Evolutionary conservation across 148 eudicot species (phyloP), one percentile per base, ranked within the genome.

Genomic region (Oxyria digyna): DNA sequence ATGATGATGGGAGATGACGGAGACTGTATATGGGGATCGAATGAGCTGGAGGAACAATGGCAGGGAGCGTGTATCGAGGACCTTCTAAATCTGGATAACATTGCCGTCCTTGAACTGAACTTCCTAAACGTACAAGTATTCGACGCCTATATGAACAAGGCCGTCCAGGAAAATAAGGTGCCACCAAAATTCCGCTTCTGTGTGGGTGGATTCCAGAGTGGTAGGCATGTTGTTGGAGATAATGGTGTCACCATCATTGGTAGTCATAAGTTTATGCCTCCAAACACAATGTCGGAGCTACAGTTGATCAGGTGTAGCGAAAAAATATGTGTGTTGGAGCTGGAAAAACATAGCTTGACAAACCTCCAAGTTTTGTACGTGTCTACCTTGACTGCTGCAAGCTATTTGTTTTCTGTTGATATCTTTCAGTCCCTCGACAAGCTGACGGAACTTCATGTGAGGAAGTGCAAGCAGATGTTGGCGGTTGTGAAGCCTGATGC

Each of bases 1-100:
- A 46, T 79, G 77, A 72, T 72, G 20, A 55, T 48, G 9, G 69
- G 55, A 57, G 72, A 65, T 23, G 29, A 62, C 18, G 72, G 74
- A 21, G 79, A 74, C 23, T 79, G 67, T 67, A 31, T 76, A 15
- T 75, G 79, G 82, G 72, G 76, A 9, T 79, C 82, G 8, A 72
- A 66, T 31, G 49, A 72, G 33, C 35, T 79, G 35, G 40, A 48
- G 18, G 67, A 15, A 24, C 62, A 50, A 33, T 70, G 76, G 74
- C 21, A 38, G 8, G 79, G 74, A 17, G 77, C 74, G 11, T 76
- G 74, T 73, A 74, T 79, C 0, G 82, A 79, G 68, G 82, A 79
- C 67, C 73, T 79, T 54, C 20, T 67, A 2, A 69, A 59, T 2
- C 41, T 76, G 52, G 68, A 67, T 31, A 12, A 17, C 12, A 21